phyloP scores from a whole-genome alignment of 352 stramenopile genomes.

The Phytophthora idaei region DNA sequence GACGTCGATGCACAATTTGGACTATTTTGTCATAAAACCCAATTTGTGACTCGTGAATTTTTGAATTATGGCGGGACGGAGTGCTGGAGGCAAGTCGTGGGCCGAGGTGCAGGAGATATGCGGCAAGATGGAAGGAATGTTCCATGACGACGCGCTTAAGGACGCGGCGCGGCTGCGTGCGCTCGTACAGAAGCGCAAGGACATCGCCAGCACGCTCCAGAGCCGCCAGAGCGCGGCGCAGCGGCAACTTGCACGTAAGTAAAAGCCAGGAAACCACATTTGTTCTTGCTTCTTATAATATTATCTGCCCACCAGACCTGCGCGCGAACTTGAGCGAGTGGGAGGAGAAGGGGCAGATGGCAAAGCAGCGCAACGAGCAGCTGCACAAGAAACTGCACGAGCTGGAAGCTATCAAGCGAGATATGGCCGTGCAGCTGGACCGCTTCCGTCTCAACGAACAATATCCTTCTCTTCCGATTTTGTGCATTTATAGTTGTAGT shows the following conservation, averaged over 20 bases:
- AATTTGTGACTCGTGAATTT: slow-evolving; percentile 11
- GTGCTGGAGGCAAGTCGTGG: slow-evolving; percentile 43
- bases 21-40: neutral
- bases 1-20: slow-evolving; percentile 3
- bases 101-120: slow-evolving; percentile 74
- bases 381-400: slow-evolving; percentile 62
- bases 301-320: slow-evolving; percentile 40
- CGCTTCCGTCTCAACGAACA: slow-evolving; percentile 72
- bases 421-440: slow-evolving; percentile 71
- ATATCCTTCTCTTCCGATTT: slow-evolving; percentile 47
- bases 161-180: slow-evolving; percentile 60
- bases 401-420: slow-evolving; percentile 66
- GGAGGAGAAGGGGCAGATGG: slow-evolving; percentile 56
- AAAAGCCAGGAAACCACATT: neutral
- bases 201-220: slow-evolving; percentile 56
- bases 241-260: slow-evolving; percentile 63
- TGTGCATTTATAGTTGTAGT: slow-evolving; percentile 2
- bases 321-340: slow-evolving; percentile 68
- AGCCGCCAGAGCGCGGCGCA: slow-evolving; percentile 52
- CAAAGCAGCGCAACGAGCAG: slow-evolving; percentile 57
- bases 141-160: slow-evolving; percentile 61
- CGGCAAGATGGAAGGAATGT: slow-evolving; percentile 66
- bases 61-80: slow-evolving; percentile 41
- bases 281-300: slow-evolving; percentile 3
- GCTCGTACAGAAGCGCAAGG: slow-evolving; percentile 63